Percentiles rank a stretch among this genome's conserved stretches.
Conservation (phyloP, 148 eudicot genomes). For the Dysphania ambrosioides region DNA sequence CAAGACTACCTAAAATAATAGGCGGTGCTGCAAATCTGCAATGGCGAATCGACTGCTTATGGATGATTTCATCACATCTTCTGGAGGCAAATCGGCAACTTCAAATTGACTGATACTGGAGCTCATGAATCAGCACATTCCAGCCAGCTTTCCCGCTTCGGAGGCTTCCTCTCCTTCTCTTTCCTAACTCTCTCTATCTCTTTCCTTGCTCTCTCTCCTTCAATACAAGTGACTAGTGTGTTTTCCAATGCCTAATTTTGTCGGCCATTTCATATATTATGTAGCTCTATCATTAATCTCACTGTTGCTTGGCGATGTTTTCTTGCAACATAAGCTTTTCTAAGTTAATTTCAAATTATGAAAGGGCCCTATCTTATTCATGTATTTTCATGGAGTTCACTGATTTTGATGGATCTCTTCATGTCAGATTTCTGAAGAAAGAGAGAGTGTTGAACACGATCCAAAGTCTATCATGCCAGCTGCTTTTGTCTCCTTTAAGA, state of each 20-base stretch:
- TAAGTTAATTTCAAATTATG: background rate
- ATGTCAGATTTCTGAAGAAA: slow-evolving; percentile 73
- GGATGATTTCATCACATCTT: background rate
- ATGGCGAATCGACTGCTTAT: background rate
- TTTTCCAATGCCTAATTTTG: no score
- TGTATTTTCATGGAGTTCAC: background rate
- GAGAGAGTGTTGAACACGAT: slow-evolving; percentile 48
- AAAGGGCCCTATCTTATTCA: background rate
- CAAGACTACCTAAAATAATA: no score
- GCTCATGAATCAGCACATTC: background rate
- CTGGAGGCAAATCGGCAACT: no score
- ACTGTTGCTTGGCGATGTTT: background rate
- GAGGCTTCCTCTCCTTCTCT: background rate
- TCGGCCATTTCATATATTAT: no score
- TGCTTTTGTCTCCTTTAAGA: slow-evolving; percentile 92
- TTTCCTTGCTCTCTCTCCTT: no score
- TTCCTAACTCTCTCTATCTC: no score
- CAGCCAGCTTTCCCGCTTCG: no score
- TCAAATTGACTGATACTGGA: no score
- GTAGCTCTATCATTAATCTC: no score
- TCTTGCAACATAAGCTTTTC: background rate
- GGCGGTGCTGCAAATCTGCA: background rate
- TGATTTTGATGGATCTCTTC: slow-evolving; percentile 5
- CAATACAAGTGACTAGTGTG: no score
- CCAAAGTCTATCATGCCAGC: slow-evolving; percentile 75